Conservation (phyloP, 768 basidiomycete species). For the Paxillus involutus region DNA sequence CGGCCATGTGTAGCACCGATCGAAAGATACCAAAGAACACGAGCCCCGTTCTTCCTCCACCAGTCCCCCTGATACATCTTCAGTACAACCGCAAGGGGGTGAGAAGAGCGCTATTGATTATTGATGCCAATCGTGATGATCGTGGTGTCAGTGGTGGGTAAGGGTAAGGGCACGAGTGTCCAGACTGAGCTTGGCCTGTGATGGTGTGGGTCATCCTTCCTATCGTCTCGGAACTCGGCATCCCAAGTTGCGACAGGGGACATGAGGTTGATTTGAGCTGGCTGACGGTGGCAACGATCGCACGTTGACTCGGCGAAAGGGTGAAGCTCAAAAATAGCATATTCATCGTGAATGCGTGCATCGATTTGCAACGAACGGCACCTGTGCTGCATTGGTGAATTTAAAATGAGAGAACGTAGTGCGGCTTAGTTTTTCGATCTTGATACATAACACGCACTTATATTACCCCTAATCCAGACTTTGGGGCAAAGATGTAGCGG, state of each 20-base stretch:
- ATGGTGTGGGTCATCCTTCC: too few species aligned
- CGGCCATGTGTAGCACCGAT: neutral
- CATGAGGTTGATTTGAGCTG: neutral
- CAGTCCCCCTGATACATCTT: neutral
- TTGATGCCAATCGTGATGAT: neutral
- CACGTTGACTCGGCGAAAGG: neutral
- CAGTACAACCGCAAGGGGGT: constrained; percentile 2
- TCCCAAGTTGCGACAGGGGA: neutral
- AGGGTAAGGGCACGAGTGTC: neutral
- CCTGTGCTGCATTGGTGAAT: too few species aligned
- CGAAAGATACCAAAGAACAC: constrained; percentile 2
- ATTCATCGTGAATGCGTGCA: too few species aligned
- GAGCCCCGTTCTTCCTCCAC: constrained; percentile 1
- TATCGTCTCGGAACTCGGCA: neutral
- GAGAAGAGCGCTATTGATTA: neutral
- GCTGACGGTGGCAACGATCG: neutral
- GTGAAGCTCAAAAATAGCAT: too few species aligned
- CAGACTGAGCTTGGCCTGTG: too few species aligned
- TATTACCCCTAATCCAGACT: neutral
- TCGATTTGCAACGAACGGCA: too few species aligned
- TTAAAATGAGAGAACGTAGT: neutral
- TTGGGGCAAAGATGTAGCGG: neutral
- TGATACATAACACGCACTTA: neutral
- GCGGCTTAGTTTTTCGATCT: neutral
- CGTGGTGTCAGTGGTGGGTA: neutral